phyloP scores from a whole-genome alignment of 306 rosid species.

The Prunus mira region DNA sequence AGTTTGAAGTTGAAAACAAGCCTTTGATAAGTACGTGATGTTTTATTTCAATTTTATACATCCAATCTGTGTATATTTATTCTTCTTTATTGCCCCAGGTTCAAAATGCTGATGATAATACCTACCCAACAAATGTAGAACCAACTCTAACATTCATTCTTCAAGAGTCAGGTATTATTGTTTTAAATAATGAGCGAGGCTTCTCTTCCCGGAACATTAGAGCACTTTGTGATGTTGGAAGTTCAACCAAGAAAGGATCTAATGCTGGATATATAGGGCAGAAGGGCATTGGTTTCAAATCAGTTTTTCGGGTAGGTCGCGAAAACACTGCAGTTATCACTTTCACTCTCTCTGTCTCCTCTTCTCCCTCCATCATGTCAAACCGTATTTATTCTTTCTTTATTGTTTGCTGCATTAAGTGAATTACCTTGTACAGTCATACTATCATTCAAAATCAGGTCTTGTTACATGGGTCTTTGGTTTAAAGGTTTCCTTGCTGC shows the following conservation, averaged over 20 bases:
- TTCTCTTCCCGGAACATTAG: constrained; percentile 78
- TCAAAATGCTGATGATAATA: constrained; percentile 97
- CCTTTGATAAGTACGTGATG: constrained; percentile 16
- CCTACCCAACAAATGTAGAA: constrained; percentile 65
- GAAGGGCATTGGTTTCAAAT: constrained; percentile 98
- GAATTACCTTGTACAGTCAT: background rate
- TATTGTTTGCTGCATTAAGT: background rate
- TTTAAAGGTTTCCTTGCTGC: background rate
- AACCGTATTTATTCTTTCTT: background rate
- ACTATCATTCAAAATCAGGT: background rate
- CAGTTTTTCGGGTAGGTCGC: constrained; percentile 84
- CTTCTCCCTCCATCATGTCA: background rate
- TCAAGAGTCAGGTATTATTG: constrained; percentile 64
- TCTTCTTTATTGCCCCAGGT: constrained; percentile 56
- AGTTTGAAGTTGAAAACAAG: background rate
- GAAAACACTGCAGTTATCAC: background rate
- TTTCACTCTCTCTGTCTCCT: background rate
- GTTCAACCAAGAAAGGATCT: constrained; percentile 91
- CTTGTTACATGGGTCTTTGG: background rate
- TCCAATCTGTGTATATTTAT: background rate
- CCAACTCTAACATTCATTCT: constrained; percentile 90
- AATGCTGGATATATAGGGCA: constrained; percentile 88
- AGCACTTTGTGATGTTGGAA: constrained; percentile 98
- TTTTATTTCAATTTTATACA: constrained; percentile 2
- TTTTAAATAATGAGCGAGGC: constrained; percentile 86